A percentile compares a stretch with the other conserved stretches of the same genome.
Evolutionary conservation across 2,329 filamentous ascomycete genomes (phyloP).

Genomic region (Didymella sp.): DNA sequence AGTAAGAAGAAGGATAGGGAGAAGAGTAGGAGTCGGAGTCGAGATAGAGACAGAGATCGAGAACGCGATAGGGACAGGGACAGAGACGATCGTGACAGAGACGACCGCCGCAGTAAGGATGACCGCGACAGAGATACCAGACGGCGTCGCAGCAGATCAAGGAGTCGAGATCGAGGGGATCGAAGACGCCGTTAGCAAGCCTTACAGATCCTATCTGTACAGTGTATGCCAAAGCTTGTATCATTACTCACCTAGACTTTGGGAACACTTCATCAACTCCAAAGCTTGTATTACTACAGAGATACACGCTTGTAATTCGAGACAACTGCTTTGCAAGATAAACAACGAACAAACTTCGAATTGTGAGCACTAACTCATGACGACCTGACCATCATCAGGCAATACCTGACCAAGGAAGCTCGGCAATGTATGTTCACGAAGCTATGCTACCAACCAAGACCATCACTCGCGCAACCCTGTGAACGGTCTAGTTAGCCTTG

Average conservation of each 20-base stretch:
- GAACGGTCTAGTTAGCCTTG: constrained; percentile 5
- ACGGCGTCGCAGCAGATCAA: constrained; percentile 27
- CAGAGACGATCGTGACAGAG: constrained; percentile 22
- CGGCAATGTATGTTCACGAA: background rate
- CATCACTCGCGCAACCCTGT: background rate
- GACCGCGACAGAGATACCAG: constrained; percentile 24
- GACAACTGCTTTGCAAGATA: background rate
- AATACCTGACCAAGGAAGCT: too few species aligned
- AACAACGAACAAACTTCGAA: background rate
- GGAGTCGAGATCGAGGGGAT: constrained; percentile 26
- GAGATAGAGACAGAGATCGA: constrained; percentile 12
- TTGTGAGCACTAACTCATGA: too few species aligned
- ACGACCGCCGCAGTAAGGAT: constrained; percentile 4
- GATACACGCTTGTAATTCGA: constrained; percentile 2
- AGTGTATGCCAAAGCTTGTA: background rate
- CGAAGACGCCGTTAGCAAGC: constrained; percentile 8
- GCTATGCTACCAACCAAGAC: background rate
- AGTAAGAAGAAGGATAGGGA: constrained; percentile 40
- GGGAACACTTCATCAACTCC: background rate
- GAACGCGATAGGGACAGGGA: constrained; percentile 11
- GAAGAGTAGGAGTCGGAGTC: constrained; percentile 27
- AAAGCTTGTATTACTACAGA: constrained; percentile 8
- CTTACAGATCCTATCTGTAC: background rate
- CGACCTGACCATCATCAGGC: too few species aligned
- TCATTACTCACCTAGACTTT: background rate